Evolutionary conservation across 2,329 filamentous ascomycete species (phyloP).

Genomic region (Anisogramma anomala): DNA sequence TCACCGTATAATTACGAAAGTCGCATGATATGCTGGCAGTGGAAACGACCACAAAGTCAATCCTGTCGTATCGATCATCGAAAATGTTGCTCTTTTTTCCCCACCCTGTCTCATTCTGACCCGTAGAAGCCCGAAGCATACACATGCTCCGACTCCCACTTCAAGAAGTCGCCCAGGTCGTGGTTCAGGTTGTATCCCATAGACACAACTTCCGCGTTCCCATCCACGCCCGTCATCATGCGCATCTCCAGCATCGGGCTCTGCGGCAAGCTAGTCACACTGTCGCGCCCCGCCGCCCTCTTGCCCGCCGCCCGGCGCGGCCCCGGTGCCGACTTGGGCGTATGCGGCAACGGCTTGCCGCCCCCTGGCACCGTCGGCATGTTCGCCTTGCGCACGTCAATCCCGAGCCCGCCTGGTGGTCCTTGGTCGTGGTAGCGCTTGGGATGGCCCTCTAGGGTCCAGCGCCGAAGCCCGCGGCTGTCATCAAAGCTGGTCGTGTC

Average conservation of each 20-base stretch:
- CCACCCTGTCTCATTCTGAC: no score
- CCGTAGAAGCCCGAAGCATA: conserved; percentile 24
- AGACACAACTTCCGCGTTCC: conserved; percentile 31
- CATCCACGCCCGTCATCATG: conserved; percentile 27
- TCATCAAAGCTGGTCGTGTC: conserved; percentile 21
- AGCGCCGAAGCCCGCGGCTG: conserved; percentile 23
- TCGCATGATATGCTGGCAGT: no score
- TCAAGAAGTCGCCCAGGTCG: conserved; percentile 47
- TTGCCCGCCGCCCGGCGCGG: no score
- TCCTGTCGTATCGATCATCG: no score
- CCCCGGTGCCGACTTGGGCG: conserved; percentile 2
- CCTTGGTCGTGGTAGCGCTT: conserved; percentile 23
- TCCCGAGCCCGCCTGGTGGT: conserved; percentile 14
- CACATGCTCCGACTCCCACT: conserved; percentile 44
- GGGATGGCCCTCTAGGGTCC: conserved; percentile 26
- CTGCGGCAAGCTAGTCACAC: conserved; percentile 35
- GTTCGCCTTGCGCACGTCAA: conserved; percentile 17
- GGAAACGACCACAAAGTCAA: no score
- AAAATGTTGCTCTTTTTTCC: no score
- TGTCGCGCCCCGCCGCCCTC: conserved; percentile 18
- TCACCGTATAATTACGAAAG: no score
- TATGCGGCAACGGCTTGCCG: not conserved
- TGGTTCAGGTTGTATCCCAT: conserved; percentile 52
- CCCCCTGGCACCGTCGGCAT: conserved; percentile 14
- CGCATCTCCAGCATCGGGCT: conserved; percentile 40